Base-by-base conservation (phyloP, 129 eudicot genomes). In the Helichrysum umbraculigerum region DNA sequence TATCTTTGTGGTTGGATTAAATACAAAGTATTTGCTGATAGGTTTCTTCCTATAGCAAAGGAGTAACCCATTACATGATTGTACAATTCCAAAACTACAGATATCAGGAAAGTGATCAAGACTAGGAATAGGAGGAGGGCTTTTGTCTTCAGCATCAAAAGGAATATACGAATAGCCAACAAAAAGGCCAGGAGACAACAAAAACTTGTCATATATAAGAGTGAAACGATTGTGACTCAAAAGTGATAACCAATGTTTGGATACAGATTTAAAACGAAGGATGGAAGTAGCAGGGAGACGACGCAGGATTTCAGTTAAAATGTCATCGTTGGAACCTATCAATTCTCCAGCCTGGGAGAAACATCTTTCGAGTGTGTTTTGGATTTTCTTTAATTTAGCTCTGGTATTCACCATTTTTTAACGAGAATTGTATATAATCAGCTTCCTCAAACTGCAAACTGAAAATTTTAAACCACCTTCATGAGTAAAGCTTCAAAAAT, bases 1-100 rank as follows among this genome's bases (percentile, higher is more conserved):
- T 6, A 44, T 60, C 60, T 22, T 70, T 39, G 74, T 70, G 14
- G 60, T 70, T 39, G 74, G 74, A 69, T 69, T 69, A 35, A 69
- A 44, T 44, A 69, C 74, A 14, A 21, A 44, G 22, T 69, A 69
- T 69, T 47, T 51, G 25, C 60, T 21, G 3, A 14, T 11, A 60
- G 12, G 12, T 17, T 42, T 7, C 3, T 10, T 30, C 21, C 74
- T 14, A 69, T 20, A 25, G 60, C 73, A 69, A 7, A 69, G 73
- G 9, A 42, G 54, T 25, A 69, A 69, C 44, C 60, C 60, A 6
- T 69, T 69, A 44, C 60, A 69, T 1, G 73, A 69, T 69, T 69
- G 73, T 39, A 69, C 21, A 11, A 44, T 69, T 69, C 37, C 25
- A 12, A 69, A 21, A 51, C 73, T 5, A 12, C 21, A 2, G 6